Base-by-base conservation (phyloP, 2,329 filamentous ascomycete genomes). In the Colletotrichum sidae region DNA sequence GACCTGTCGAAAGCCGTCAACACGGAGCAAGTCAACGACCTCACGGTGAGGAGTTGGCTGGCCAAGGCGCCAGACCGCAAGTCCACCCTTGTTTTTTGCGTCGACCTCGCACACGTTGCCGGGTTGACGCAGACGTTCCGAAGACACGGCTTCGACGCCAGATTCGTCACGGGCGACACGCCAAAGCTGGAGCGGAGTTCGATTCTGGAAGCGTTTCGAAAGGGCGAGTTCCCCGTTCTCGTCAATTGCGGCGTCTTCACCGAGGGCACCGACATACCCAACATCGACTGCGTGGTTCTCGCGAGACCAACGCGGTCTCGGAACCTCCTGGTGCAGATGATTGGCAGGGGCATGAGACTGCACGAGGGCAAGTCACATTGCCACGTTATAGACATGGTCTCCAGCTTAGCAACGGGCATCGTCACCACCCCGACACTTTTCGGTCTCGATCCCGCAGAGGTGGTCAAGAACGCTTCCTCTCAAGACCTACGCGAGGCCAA, bases 251-350 rank as follows among this genome's bases (percentile, higher is more conserved):
- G 94, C 8, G 92, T 99, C 45, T 98, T 97, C 73, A 98, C 95
- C 0, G 96, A 99, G 80, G 96, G 96, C 2, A 99, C 96, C 1
- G 96, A 99, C 73, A 97, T 99, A 38, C 96, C 96, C 6, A 97
- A 97, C 75, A 92, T 99, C 69, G 96, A 99, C 79, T 98, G 96
- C 74, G 88, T 99, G 33, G 75, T 99, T 8, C 84, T 99, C 8
- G 94, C 92, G 4, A 84, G 96, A 33, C 96, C 96, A 0, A 99
- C 96, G 1, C 90, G 90, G 70, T 98, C 96, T 13, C 89, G 92
- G n/a, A 98, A 97, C 71, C 81, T 99, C 2, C 86, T 99, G 1
- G 89, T 98, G 1, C 96, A 99, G 78, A 99, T 99, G 96, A 97
- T 99, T 67, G 96, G 96, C 1, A 87, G 96, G 71, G 96, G 96